phyloP scores from a whole-genome alignment of 169 alveolate species.

The Plasmodium sp. region DNA sequence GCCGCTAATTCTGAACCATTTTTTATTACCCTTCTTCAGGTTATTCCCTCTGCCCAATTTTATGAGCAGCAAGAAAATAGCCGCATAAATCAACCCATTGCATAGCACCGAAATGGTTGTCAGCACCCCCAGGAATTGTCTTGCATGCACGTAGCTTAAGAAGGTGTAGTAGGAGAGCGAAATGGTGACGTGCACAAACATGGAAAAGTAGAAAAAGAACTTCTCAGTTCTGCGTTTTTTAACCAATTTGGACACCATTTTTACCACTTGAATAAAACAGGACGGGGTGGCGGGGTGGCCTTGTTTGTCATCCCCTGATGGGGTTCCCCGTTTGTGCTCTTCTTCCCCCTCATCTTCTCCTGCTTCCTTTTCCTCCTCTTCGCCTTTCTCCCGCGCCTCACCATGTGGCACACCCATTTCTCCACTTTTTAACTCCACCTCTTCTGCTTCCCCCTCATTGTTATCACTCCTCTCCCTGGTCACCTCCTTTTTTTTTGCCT shows the following conservation, averaged over 20 bases:
- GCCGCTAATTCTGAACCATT: neutral
- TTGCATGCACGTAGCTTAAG: slow-evolving; percentile 26
- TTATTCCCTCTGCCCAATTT: neutral
- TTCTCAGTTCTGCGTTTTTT: slow-evolving; percentile 10
- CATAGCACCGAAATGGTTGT: slow-evolving; percentile 11
- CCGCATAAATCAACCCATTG: slow-evolving; percentile 8
- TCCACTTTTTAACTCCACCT: neutral
- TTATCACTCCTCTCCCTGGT: neutral
- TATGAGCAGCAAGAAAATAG: neutral
- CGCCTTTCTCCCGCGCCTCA: neutral
- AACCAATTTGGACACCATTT: neutral
- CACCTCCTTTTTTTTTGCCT: neutral
- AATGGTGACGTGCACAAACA: slow-evolving; percentile 17
- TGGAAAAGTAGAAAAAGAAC: slow-evolving; percentile 19
- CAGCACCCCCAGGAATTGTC: neutral
- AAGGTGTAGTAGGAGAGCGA: slow-evolving; percentile 27
- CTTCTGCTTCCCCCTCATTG: neutral
- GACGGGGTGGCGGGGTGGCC: neutral
- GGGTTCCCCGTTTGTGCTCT: neutral
- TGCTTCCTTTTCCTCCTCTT: neutral
- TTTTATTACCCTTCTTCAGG: neutral
- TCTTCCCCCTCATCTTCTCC: neutral
- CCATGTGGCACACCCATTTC: neutral
- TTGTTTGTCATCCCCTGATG: neutral
- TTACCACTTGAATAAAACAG: neutral